phyloP scores from a whole-genome alignment of 139 green algal species.

The Zygnema circumcarinatum region DNA sequence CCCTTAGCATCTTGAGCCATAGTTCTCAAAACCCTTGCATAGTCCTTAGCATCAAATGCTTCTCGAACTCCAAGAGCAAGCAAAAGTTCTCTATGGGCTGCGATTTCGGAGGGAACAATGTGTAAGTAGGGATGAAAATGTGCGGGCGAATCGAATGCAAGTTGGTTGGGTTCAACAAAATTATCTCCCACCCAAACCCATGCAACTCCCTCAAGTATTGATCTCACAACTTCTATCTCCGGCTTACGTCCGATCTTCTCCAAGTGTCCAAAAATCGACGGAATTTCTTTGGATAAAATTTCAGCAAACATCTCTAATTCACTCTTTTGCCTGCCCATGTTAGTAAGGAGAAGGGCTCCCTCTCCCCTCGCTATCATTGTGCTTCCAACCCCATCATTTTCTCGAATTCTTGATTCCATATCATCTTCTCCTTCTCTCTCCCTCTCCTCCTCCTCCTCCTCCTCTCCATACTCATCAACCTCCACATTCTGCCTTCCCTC shows the following conservation, averaged over 20 bases:
- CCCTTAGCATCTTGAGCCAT: slow-evolving; percentile 36
- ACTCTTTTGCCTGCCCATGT: no score
- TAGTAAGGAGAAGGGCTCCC: no score
- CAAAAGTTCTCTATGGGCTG: slow-evolving; percentile 36
- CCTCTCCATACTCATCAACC: background rate
- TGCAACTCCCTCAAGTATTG: slow-evolving; percentile 29
- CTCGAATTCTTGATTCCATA: background rate
- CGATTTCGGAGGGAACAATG: slow-evolving; percentile 55
- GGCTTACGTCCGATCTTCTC: background rate
- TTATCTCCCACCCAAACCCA: slow-evolving; percentile 62
- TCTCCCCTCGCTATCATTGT: background rate
- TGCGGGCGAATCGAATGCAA: slow-evolving; percentile 43
- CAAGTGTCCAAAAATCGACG: slow-evolving; percentile 36
- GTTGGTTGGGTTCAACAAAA: slow-evolving; percentile 56
- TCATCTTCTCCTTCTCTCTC: background rate
- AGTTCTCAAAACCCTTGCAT: slow-evolving; percentile 28
- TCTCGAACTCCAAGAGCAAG: slow-evolving; percentile 45
- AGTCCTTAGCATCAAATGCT: slow-evolving; percentile 19
- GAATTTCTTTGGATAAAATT: slow-evolving; percentile 18
- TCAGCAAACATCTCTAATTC: background rate
- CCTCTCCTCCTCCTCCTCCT: slow-evolving; percentile 1
- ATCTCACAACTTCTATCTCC: slow-evolving; percentile 16
- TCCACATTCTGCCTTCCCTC: background rate
- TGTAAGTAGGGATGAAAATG: slow-evolving; percentile 68
- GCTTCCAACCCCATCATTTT: background rate